Evolutionary conservation across 139 green algal species (phyloP).

Genomic region (Pedinophyceae sp.): DNA sequence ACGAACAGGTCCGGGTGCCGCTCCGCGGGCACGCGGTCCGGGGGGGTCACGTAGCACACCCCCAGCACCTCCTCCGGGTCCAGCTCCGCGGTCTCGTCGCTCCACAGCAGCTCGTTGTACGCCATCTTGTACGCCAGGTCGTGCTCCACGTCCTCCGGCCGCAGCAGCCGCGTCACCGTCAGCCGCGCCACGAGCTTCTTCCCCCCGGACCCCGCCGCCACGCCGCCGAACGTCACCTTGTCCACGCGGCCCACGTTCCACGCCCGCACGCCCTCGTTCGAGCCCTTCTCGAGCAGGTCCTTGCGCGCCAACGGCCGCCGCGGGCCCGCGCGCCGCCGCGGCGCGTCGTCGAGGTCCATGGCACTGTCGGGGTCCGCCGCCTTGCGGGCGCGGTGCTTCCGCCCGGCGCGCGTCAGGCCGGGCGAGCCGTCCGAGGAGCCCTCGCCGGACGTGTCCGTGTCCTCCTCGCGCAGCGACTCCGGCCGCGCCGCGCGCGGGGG

Average conservation of each 20-base stretch:
- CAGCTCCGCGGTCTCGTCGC: slow-evolving; percentile 32
- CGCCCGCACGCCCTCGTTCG: slow-evolving; percentile 48
- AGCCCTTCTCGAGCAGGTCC: slow-evolving; percentile 18
- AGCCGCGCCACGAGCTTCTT: slow-evolving; percentile 11
- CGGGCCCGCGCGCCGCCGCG: no score
- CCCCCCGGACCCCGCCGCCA: slow-evolving; percentile 7
- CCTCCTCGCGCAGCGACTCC: slow-evolving; percentile 9
- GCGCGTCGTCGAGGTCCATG: no score
- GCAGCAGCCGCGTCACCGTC: slow-evolving; percentile 61
- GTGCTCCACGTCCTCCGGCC: slow-evolving; percentile 68
- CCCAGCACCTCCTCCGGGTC: slow-evolving; percentile 29
- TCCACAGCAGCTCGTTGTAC: slow-evolving; percentile 47
- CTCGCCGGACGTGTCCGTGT: slow-evolving; percentile 8
- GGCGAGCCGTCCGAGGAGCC: no score
- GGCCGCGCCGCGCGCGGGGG: no score
- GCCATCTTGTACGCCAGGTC: slow-evolving; percentile 50
- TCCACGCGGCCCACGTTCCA: slow-evolving; percentile 53
- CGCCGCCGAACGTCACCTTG: slow-evolving; percentile 12
- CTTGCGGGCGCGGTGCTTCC: no score
- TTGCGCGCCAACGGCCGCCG: no score
- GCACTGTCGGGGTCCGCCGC: no score
- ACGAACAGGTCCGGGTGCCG: no score
- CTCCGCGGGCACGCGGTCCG: no score
- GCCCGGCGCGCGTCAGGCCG: no score
- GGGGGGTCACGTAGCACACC: slow-evolving; percentile 30